A percentile compares a stretch with the other conserved stretches of the same genome.
These are phyloP conservation scores for Aspergillus oerlinghausenensis DNA, from an alignment of 2,329 filamentous ascomycete species.

Conservation along the genomic window DNA sequence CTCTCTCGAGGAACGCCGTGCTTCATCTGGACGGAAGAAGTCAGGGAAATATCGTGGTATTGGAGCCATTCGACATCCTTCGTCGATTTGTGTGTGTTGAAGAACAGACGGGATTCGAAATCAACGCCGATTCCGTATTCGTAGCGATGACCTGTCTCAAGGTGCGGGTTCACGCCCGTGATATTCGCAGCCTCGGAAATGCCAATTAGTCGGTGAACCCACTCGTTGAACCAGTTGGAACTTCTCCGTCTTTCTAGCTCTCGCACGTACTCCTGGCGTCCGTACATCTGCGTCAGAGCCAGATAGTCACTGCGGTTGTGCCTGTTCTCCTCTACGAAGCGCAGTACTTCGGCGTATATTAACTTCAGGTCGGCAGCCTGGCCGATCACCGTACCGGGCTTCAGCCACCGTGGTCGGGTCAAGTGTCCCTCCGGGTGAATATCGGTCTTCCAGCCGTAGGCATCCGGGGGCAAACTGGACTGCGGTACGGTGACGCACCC, in stretches of 20 bases:
- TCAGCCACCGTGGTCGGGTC: constrained; percentile 47
- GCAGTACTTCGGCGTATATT: constrained; percentile 44
- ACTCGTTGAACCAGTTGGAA: constrained; percentile 32
- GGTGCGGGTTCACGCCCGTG: constrained; percentile 29
- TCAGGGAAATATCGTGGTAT: constrained; percentile 35
- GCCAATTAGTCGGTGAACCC: constrained; percentile 34
- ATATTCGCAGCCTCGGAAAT: constrained; percentile 36
- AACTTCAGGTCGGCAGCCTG: constrained; percentile 45
- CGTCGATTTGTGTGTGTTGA: constrained; percentile 39
- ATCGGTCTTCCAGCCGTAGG: constrained; percentile 46
- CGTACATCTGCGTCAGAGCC: constrained; percentile 50
- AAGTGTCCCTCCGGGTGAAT: constrained; percentile 30
- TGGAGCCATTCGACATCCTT: constrained; percentile 39
- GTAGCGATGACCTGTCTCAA: constrained; percentile 37
- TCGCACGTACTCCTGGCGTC: constrained; percentile 50
- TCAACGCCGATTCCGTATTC: constrained; percentile 52
- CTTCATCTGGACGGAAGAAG: constrained; percentile 32
- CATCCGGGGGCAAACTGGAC: constrained; percentile 47
- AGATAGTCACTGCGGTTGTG: constrained; percentile 39
- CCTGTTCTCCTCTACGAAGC: constrained; percentile 30
- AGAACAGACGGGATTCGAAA: constrained; percentile 49
- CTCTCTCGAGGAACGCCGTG: constrained; percentile 34
- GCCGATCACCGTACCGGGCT: constrained; percentile 49
- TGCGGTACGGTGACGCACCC: constrained; percentile 52
- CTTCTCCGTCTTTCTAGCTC: constrained; percentile 37